These are phyloP conservation scores for Neurospora discreta DNA, from an alignment of 495 filamentous ascomycete genomes.

Conservation along the genomic window DNA sequence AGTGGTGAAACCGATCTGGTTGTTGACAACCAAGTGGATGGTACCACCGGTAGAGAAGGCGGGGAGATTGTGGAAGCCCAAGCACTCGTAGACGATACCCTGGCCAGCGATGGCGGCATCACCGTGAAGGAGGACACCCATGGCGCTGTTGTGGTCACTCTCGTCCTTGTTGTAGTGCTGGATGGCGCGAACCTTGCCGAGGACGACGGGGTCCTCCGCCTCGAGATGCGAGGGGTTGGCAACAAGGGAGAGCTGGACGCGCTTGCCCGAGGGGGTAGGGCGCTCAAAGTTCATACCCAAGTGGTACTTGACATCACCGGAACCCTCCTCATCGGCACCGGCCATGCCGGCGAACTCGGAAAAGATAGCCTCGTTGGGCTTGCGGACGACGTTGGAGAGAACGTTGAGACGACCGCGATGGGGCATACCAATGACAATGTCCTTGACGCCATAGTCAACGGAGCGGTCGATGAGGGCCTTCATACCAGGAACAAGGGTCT, in stretches of 20 bases:
- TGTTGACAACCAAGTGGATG: slow-evolving; percentile 95
- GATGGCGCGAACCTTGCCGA: slow-evolving; percentile 94
- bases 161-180: slow-evolving; percentile 99
- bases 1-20: slow-evolving; percentile 99
- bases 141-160: slow-evolving; percentile 71
- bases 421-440: slow-evolving; percentile 98
- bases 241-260: slow-evolving; percentile 93
- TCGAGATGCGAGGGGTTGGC: slow-evolving; percentile 98
- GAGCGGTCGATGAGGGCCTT: slow-evolving; percentile 97
- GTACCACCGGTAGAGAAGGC: slow-evolving; percentile 96
- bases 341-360: slow-evolving; percentile 89
- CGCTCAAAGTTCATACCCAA: slow-evolving; percentile 99
- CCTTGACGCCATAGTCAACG: slow-evolving; percentile 96
- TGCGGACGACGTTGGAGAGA: slow-evolving; percentile 94
- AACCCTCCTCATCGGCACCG: slow-evolving; percentile 87
- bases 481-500: slow-evolving; percentile 95
- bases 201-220: slow-evolving; percentile 94
- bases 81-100: slow-evolving; percentile 95
- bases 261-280: slow-evolving; percentile 94
- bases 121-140: slow-evolving; percentile 92
- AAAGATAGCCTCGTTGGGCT: slow-evolving; percentile 99
- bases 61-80: slow-evolving; percentile 92
- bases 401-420: slow-evolving; percentile 98
- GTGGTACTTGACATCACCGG: slow-evolving; percentile 98
- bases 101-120: slow-evolving; percentile 95